phyloP scores from a whole-genome alignment of 495 filamentous ascomycete species.

The Wilcoxina mikolae region DNA sequence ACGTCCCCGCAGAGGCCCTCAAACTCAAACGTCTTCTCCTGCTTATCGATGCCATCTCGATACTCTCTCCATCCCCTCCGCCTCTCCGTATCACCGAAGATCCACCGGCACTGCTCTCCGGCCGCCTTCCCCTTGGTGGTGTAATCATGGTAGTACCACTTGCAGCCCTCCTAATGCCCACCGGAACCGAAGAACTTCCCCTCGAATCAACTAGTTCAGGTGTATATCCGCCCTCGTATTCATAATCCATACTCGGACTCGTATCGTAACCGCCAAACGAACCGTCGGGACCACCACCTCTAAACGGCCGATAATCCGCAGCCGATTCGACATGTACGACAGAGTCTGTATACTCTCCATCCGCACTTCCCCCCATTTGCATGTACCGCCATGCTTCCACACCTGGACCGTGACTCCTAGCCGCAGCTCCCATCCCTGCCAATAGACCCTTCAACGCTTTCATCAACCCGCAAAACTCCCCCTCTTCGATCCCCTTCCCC shows the following conservation, averaged over 20 bases:
- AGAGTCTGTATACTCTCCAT: neutral
- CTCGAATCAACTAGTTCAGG: neutral
- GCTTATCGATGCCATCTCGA: neutral
- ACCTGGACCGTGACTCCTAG: neutral
- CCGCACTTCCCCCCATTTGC: neutral
- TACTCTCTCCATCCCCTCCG: neutral
- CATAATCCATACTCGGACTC: neutral
- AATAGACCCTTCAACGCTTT: constrained; percentile 71
- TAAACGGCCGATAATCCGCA: too few relatives aligned
- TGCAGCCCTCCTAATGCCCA: neutral
- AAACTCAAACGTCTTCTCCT: neutral
- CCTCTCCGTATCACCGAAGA: neutral
- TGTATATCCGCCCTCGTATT: neutral
- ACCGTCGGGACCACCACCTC: neutral
- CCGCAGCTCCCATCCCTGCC: constrained; percentile 46
- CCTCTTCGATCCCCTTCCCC: constrained; percentile 40
- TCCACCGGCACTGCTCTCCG: neutral
- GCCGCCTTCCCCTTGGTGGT: neutral
- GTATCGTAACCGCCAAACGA: constrained; percentile 1
- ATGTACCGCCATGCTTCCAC: neutral
- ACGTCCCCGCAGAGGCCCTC: neutral
- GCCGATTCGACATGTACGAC: neutral
- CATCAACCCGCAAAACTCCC: constrained; percentile 71
- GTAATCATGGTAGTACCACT: neutral
- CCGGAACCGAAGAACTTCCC: neutral